Conservation (phyloP, 805 yeast genomes). For the Starmerella floricola region DNA sequence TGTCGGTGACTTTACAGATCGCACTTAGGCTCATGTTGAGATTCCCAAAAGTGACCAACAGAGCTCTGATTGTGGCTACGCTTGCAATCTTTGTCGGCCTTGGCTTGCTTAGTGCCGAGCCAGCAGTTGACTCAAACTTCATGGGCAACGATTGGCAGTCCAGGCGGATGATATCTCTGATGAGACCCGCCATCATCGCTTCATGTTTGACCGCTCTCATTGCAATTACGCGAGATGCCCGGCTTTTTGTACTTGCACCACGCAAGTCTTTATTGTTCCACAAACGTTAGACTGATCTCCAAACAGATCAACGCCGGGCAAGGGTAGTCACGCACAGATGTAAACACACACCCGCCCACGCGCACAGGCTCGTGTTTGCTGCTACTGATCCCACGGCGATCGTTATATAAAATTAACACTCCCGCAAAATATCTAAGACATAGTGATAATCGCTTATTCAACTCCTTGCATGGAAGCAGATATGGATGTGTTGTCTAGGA, state of each 20-base stretch:
- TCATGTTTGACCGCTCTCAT: background rate
- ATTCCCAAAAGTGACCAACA: constrained; percentile 5
- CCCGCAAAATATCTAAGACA: too few species aligned
- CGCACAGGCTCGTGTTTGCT: too few species aligned
- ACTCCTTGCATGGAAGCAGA: too few species aligned
- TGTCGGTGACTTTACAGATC: background rate
- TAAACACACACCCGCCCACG: constrained; percentile 7
- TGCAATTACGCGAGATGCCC: too few species aligned
- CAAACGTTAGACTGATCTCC: background rate
- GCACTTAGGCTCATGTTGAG: background rate
- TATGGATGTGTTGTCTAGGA: too few species aligned
- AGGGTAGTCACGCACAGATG: constrained; percentile 2
- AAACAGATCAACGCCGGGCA: background rate
- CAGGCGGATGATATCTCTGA: constrained; percentile 2
- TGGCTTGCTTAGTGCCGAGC: background rate
- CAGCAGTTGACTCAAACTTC: background rate
- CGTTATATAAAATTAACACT: too few species aligned
- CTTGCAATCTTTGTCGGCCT: constrained; percentile 5
- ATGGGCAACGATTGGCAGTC: constrained; percentile 4
- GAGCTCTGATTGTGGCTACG: constrained; percentile 7
- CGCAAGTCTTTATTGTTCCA: too few species aligned
- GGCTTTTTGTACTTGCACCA: too few species aligned
- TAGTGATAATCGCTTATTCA: too few species aligned
- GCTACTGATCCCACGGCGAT: too few species aligned
- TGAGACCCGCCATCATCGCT: background rate